Percentiles rank a stretch among this genome's conserved stretches.
These are phyloP conservation scores for Emiliania huxleyi DNA, from an alignment of 78 protist genomes.

Conservation along the genomic window DNA sequence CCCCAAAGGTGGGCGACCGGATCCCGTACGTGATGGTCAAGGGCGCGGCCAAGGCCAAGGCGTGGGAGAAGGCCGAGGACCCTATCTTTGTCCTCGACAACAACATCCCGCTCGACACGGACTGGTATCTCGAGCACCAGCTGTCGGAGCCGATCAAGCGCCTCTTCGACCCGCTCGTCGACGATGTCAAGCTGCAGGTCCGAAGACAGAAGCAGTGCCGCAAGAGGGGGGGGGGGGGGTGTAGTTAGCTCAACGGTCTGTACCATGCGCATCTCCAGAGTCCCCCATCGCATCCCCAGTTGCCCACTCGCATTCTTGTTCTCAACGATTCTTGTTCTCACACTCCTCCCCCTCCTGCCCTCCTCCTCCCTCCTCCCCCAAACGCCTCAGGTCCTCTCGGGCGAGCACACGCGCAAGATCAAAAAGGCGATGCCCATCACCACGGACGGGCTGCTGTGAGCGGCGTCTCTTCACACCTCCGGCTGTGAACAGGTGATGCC, in stretches of 20 bases:
- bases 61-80: constrained; percentile 97
- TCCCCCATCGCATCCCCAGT: too few relatives aligned
- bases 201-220: background rate
- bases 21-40: constrained; percentile 97
- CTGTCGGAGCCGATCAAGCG: constrained; percentile 87
- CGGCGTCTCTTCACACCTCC: too few relatives aligned
- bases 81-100: constrained; percentile 97
- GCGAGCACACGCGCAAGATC: constrained; percentile 93
- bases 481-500: too few relatives aligned
- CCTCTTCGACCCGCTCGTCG: constrained; percentile 87
- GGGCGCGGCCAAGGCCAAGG: constrained; percentile 76
- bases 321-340: too few relatives aligned
- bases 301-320: too few relatives aligned
- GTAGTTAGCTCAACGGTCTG: background rate
- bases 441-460: too few relatives aligned
- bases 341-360: too few relatives aligned
- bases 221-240: background rate
- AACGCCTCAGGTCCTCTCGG: too few relatives aligned
- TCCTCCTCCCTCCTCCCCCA: too few relatives aligned
- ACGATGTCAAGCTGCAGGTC: constrained; percentile 24
- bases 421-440: constrained; percentile 60
- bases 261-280: background rate
- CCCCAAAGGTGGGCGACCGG: constrained; percentile 99
- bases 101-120: constrained; percentile 91
- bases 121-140: constrained; percentile 94